Evolutionary conservation across 345 rosid species (phyloP), one percentile per base, ranked within the genome.

Genomic region (Brassica incana): DNA sequence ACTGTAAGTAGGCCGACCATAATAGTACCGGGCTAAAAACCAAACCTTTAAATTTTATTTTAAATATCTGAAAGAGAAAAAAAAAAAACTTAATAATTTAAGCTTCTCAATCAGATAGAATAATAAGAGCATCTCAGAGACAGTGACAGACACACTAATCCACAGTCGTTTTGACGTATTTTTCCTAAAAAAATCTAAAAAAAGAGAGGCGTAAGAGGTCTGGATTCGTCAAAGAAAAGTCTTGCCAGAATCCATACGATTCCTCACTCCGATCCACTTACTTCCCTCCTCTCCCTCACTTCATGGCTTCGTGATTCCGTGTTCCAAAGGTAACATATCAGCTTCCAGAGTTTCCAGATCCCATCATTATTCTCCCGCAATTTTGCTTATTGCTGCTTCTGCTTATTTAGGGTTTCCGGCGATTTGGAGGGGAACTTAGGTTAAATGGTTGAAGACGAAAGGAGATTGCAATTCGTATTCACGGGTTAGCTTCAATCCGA

Each of bases 381-480:
- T 18, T 72, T 54, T 14, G 56, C 9, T 35, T 66, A n/a, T 69
- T 40, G 12, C 16, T 78, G 69, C 67, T 69, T 80, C 56, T 65
- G 74, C 59, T 74, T 29, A 58, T 86, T 78, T 84, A 80, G 90
- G 88, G 73, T 77, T 82, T 80, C 80, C 74, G 78, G 85, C 88
- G 79, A 86, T 85, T 86, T 85, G 86, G 83, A 3, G 35, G 70
- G 65, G 48, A 29, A 63, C 11, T 5, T 48, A 11, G 75, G 38
- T 80, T 80, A 40, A 75, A 75, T 80, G 62, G 56, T 64, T 56
- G 69, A 54, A 66, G 75, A 33, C 7, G 67, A 45, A 12, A 61
- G 38, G 75, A 71, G 76, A 69, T 66, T 77, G 29, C 71, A 18
- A 71, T 11, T 62, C 59, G 61, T 36, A 40, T 50, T 50, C 58